phyloP scores from a whole-genome alignment of 2,329 filamentous ascomycete species.

The Penicillium corylophilum region DNA sequence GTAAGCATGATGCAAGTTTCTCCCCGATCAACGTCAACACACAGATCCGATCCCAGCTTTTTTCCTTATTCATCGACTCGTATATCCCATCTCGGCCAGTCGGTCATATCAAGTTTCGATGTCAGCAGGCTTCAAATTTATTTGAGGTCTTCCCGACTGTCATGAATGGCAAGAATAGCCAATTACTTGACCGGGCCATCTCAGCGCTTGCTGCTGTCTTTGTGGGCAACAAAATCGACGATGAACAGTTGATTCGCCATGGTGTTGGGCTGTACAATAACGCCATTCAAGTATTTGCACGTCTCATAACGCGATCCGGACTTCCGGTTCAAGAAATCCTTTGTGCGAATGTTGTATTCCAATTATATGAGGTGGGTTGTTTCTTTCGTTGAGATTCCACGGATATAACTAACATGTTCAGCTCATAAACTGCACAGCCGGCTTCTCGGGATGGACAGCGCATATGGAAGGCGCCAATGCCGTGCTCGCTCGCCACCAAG shows the following conservation, averaged over 20 bases:
- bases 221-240: conserved; percentile 15
- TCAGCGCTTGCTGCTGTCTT: conserved; percentile 17
- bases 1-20: not conserved
- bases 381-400: not conserved
- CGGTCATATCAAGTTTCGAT: conserved; percentile 11
- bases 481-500: conserved; percentile 12
- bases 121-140: conserved; percentile 6
- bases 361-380: conserved; percentile 15
- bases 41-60: conserved; percentile 16
- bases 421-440: conserved; percentile 16
- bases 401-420: conserved; percentile 1
- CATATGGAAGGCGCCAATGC: conserved; percentile 20
- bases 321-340: conserved; percentile 16
- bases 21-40: conserved; percentile 15
- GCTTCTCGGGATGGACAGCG: conserved; percentile 16
- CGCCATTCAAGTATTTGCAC: conserved; percentile 13
- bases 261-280: conserved; percentile 14
- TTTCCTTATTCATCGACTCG: conserved; percentile 18
- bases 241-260: conserved; percentile 10
- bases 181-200: conserved; percentile 15
- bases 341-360: conserved; percentile 16
- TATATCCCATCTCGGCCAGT: conserved; percentile 11
- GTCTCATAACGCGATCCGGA: conserved; percentile 5
- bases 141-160: conserved; percentile 10
- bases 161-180: conserved; percentile 13